Evolutionary conservation across 2,329 filamentous ascomycete genomes (phyloP).

Genomic region (Xylaria hypoxylon): DNA sequence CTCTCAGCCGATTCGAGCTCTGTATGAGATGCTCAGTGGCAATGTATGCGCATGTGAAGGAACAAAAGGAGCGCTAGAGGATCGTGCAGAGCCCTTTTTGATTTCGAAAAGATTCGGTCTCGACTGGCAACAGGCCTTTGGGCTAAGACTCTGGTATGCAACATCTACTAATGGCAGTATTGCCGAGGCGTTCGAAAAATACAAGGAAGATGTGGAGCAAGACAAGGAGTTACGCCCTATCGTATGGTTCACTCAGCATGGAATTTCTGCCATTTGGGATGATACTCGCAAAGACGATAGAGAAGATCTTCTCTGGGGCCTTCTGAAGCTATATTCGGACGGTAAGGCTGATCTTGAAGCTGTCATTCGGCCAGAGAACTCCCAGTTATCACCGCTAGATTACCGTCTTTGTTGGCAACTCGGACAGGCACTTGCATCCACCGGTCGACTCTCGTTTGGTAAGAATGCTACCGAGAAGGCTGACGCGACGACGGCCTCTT

Average conservation of each 20-base stretch:
- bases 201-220: constrained; percentile 77
- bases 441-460: constrained; percentile 64
- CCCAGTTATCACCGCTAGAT: constrained; percentile 79
- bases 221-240: constrained; percentile 77
- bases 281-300: constrained; percentile 68
- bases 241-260: constrained; percentile 76
- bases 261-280: constrained; percentile 68
- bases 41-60: constrained; percentile 88
- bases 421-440: constrained; percentile 71
- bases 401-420: constrained; percentile 88
- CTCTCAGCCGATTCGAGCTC: constrained; percentile 80
- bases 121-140: constrained; percentile 95
- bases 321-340: constrained; percentile 84
- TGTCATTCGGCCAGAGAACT: constrained; percentile 79
- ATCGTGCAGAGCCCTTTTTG: constrained; percentile 81
- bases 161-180: constrained; percentile 76
- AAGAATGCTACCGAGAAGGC: constrained; percentile 68
- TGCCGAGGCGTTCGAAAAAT: constrained; percentile 77
- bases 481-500: constrained; percentile 74
- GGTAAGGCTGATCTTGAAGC: constrained; percentile 70
- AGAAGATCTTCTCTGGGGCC: constrained; percentile 86
- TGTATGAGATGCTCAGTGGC: constrained; percentile 90
- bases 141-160: constrained; percentile 89
- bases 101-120: constrained; percentile 87
- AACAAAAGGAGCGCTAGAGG: constrained; percentile 79